Conservation (phyloP, 2,329 filamentous ascomycete genomes). For the Xylaria sp. region DNA sequence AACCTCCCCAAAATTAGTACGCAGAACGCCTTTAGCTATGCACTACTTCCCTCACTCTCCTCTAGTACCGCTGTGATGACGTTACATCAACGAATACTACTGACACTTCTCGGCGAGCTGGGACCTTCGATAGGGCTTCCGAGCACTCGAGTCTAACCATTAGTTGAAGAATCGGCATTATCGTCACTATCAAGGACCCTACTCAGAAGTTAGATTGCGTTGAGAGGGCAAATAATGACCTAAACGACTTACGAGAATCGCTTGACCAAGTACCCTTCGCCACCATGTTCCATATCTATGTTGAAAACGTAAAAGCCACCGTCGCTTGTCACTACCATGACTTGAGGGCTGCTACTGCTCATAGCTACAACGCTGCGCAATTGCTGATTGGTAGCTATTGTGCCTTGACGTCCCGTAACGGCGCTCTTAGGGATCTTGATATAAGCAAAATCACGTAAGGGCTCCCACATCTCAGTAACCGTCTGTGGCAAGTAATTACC, state of each 20-base stretch:
- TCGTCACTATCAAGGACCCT: constrained; percentile 67
- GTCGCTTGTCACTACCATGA: constrained; percentile 98
- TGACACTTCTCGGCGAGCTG: background rate
- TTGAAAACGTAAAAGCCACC: constrained; percentile 95
- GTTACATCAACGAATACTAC: background rate
- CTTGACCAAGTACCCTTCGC: constrained; percentile 89
- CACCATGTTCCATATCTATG: constrained; percentile 92
- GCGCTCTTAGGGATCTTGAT: constrained; percentile 83
- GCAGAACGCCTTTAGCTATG: constrained; percentile 32
- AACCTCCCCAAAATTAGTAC: constrained; percentile 4
- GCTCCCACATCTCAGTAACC: constrained; percentile 98
- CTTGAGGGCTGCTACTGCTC: constrained; percentile 91
- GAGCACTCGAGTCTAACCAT: constrained; percentile 43
- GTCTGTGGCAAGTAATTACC: constrained; percentile 92
- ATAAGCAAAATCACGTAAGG: constrained; percentile 92
- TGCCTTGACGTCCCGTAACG: constrained; percentile 44
- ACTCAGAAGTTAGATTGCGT: constrained; percentile 9
- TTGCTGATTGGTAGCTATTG: constrained; percentile 54
- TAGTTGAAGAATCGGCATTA: constrained; percentile 61
- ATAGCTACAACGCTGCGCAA: constrained; percentile 95
- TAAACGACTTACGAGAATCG: constrained; percentile 83
- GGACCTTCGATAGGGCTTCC: background rate
- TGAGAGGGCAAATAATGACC: constrained; percentile 1
- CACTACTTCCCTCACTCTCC: constrained; percentile 13
- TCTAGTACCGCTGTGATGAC: background rate